phyloP scores from a whole-genome alignment of 2,329 filamentous ascomycete genomes.

The Fusarium fujikuroi region DNA sequence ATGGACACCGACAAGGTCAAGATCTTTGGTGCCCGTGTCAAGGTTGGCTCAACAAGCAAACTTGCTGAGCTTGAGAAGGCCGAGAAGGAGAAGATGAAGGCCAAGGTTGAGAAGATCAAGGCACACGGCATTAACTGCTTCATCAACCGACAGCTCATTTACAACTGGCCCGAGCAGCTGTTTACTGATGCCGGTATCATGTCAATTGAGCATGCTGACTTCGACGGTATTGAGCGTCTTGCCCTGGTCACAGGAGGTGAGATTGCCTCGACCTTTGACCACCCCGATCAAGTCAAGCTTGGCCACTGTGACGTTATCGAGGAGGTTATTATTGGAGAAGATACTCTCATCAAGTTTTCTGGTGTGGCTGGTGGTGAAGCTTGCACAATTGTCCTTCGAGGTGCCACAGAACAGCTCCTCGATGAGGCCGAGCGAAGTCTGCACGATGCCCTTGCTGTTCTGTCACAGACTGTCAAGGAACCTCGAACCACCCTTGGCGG shows the following conservation, averaged over 20 bases:
- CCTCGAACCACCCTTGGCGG: constrained; percentile 94
- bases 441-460: constrained; percentile 93
- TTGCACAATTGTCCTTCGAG: constrained; percentile 95
- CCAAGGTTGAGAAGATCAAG: constrained; percentile 99
- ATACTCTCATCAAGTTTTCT: constrained; percentile 97
- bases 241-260: constrained; percentile 96
- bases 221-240: constrained; percentile 95
- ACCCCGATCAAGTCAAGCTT: constrained; percentile 96
- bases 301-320: constrained; percentile 96
- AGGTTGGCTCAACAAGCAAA: constrained; percentile 96
- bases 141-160: constrained; percentile 98
- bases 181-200: constrained; percentile 98
- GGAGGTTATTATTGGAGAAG: constrained; percentile 98
- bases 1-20: constrained; percentile 99
- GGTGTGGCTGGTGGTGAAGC: constrained; percentile 93
- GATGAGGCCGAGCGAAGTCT: constrained; percentile 97
- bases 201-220: constrained; percentile 98
- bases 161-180: constrained; percentile 99
- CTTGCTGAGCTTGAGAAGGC: constrained; percentile 98
- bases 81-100: constrained; percentile 99
- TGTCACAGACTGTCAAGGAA: constrained; percentile 96
- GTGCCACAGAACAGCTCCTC: constrained; percentile 94
- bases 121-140: constrained; percentile 99
- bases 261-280: constrained; percentile 97
- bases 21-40: constrained; percentile 97